These are phyloP conservation scores for Penicillium sp. DNA, from an alignment of 2,329 filamentous ascomycete species.

Conservation along the genomic window DNA sequence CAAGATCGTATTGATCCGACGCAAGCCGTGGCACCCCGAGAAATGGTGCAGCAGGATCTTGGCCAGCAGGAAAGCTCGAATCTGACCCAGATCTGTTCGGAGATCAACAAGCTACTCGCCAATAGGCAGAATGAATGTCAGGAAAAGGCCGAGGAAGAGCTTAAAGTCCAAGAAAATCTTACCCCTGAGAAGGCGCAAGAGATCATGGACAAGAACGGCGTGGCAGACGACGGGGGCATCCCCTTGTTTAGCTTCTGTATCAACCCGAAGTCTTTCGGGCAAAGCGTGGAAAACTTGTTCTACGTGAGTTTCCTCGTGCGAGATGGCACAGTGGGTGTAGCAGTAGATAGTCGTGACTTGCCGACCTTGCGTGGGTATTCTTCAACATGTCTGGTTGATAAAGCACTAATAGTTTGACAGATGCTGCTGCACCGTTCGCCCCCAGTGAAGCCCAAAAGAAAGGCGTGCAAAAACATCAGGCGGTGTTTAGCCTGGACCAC, in stretches of 20 bases:
- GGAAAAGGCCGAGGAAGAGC: slow-evolving; percentile 49
- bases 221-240: slow-evolving; percentile 68
- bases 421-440: slow-evolving; percentile 47
- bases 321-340: slow-evolving; percentile 75
- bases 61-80: slow-evolving; percentile 74
- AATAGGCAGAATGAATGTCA: slow-evolving; percentile 46
- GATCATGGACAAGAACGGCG: slow-evolving; percentile 63
- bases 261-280: slow-evolving; percentile 85
- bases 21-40: slow-evolving; percentile 71
- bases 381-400: neutral
- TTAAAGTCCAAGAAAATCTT: slow-evolving; percentile 31
- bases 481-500: slow-evolving; percentile 85
- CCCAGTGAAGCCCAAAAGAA: slow-evolving; percentile 50
- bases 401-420: slow-evolving; percentile 30
- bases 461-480: slow-evolving; percentile 71
- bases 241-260: slow-evolving; percentile 83
- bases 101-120: slow-evolving; percentile 64
- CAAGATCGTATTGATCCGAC: slow-evolving; percentile 64
- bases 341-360: slow-evolving; percentile 67
- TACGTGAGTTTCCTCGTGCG: slow-evolving; percentile 92
- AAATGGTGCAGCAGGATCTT: slow-evolving; percentile 71
- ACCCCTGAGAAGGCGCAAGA: slow-evolving; percentile 41
- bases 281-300: slow-evolving; percentile 95
- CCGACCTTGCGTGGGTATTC: slow-evolving; percentile 72
- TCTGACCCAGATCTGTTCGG: slow-evolving; percentile 72